Percentiles rank a stretch among this genome's conserved stretches.
These are phyloP conservation scores for Phialophora verrucosa DNA, from an alignment of 2,329 filamentous ascomycete genomes.

Conservation along the genomic window DNA sequence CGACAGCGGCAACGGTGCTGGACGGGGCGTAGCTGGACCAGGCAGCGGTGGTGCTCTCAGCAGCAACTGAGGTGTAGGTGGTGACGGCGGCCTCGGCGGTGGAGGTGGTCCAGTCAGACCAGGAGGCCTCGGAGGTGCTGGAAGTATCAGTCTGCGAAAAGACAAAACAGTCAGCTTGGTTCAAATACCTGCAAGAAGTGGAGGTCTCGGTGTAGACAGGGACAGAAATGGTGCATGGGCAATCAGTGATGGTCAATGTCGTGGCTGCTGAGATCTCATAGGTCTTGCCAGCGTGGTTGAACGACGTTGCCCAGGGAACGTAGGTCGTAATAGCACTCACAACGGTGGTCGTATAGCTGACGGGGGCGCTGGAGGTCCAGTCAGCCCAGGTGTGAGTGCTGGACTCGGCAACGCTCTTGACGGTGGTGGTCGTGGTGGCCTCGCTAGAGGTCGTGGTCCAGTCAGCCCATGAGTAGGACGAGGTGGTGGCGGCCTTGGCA, in stretches of 20 bases:
- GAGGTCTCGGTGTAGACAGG: conserved; percentile 38
- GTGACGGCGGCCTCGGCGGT: conserved; percentile 7
- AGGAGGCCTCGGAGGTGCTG: conserved; percentile 22
- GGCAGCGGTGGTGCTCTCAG: conserved; percentile 13
- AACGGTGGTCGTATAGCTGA: conserved; percentile 38
- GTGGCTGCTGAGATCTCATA: conserved; percentile 39
- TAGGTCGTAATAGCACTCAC: conserved; percentile 41
- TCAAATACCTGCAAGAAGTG: conserved; percentile 36
- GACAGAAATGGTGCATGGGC: conserved; percentile 41
- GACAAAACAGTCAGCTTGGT: conserved; percentile 12
- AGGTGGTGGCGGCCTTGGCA: conserved; percentile 23
- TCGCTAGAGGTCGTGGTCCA: conserved; percentile 23
- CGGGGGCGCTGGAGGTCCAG: conserved; percentile 32
- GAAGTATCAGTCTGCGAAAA: conserved; percentile 15
- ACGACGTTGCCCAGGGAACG: conserved; percentile 35
- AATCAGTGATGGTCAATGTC: conserved; percentile 41
- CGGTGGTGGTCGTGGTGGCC: conserved; percentile 22
- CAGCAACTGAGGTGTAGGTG: conserved; percentile 17
- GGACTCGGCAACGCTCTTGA: conserved; percentile 16
- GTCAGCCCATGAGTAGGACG: conserved; percentile 24
- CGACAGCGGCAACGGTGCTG: conserved; percentile 22
- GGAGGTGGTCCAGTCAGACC: conserved; percentile 15
- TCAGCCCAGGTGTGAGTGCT: conserved; percentile 33
- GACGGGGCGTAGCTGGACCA: conserved; percentile 24
- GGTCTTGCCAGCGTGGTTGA: conserved; percentile 39